Base-by-base conservation (phyloP, 2,329 filamentous ascomycete genomes). In the Aspergillus pseudotamarii region DNA sequence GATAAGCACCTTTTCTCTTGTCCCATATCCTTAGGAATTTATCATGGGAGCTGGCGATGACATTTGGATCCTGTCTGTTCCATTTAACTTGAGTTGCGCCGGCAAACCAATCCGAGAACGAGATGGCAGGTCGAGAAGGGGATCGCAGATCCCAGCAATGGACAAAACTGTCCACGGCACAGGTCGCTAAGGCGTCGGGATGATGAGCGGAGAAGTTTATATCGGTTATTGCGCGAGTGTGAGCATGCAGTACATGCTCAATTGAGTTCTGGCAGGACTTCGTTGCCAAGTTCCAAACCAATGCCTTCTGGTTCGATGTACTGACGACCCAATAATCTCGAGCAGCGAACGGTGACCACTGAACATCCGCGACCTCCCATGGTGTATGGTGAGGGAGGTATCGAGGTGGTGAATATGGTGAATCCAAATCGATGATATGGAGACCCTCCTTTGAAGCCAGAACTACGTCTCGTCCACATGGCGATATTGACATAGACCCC, bases 131-230 rank as follows among this genome's bases (percentile, higher is more conserved):
- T 67, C 90, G 87, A 48, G 85, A 84, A 0, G 93, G 89, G 57
- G 86, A 85, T 41, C 94, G 87, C 53, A 97, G 81, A 79, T 97
- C 94, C 93, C 94, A 97, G 72, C 89, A 93, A 76, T 96, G 92
- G 10, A 97, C 91, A 72, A 93, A 96, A 57, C 93, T 95, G 77
- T 97, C 94, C 34, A 97, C 92, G 4, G 93, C 91, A 76, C 93
- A 97, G 0, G 94, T 97, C 11, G 93, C 92, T 19, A 97, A 86
- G 50, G 94, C 83, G 73, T 97, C 94, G 0, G 93, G 92, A 73
- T 97, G 91, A 70, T 96, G 92, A 6, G 94, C 93, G 0, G 93
- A 96, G 77, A 97, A 97, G 76, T 97, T 97, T 77, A 97, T 93
- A 75, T 97, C 94, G 9, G 94, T 97, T 69, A 97, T 97, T 66